Percentiles rank a stretch among this genome's conserved stretches.
Evolutionary conservation across 352 stramenopile species (phyloP).

Genomic region (Blastocystis sp.): DNA sequence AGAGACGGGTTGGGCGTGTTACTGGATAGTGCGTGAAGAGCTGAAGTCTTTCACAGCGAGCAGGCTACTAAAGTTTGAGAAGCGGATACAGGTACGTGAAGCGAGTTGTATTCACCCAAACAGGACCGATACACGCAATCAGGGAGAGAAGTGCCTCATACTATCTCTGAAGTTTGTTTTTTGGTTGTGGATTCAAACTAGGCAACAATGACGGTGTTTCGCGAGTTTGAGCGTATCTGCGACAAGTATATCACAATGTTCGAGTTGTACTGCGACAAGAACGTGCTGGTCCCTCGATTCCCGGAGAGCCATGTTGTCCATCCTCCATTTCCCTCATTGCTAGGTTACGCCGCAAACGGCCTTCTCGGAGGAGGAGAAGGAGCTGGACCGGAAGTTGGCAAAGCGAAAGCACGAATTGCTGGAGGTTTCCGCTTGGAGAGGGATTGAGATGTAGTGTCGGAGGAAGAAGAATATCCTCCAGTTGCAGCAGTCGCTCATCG

Average conservation of each 20-base stretch:
- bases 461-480: conserved; percentile 66
- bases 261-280: conserved; percentile 58
- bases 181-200: neutral
- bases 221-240: conserved; percentile 47
- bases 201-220: conserved; percentile 45
- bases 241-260: conserved; percentile 66
- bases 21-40: conserved; percentile 14
- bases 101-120: neutral
- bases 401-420: conserved; percentile 57
- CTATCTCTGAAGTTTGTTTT: neutral
- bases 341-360: conserved; percentile 5
- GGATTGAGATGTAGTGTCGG: conserved; percentile 10
- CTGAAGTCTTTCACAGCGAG: conserved; percentile 43
- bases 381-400: conserved; percentile 34
- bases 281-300: conserved; percentile 21
- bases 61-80: conserved; percentile 53
- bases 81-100: conserved; percentile 18
- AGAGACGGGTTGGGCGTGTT: neutral
- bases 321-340: neutral
- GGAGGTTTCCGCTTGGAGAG: neutral
- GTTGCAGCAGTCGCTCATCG: conserved; percentile 33
- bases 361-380: conserved; percentile 41
- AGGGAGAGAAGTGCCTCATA: neutral
- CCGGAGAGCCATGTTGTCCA: conserved; percentile 1
- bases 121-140: conserved; percentile 42